phyloP scores from a whole-genome alignment of 106 monocot genomes.

The Dendrobium officinale region DNA sequence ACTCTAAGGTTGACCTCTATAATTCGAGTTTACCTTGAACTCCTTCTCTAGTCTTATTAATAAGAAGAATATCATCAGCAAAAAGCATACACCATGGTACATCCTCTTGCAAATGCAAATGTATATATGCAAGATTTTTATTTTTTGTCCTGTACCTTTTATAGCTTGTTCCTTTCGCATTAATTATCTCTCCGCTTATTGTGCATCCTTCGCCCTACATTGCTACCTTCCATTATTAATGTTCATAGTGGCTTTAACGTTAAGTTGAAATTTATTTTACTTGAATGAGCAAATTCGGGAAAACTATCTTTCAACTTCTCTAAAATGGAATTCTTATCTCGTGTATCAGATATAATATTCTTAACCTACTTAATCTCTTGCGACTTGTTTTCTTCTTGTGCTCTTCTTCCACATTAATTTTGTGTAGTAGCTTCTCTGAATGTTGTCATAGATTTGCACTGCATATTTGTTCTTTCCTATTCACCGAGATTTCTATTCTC shows the following conservation, averaged over 20 bases:
- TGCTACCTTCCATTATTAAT: not conserved
- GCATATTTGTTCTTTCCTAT: not conserved
- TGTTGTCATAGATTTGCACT: slow-evolving; percentile 1
- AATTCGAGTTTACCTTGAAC: no score
- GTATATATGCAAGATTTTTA: no score
- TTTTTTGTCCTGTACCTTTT: no score
- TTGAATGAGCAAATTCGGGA: not conserved
- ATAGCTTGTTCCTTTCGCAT: not conserved
- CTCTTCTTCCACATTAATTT: not conserved
- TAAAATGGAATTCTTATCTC: not conserved
- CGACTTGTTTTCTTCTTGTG: not conserved
- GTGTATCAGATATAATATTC: not conserved
- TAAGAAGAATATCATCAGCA: no score
- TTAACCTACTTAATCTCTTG: slow-evolving; percentile 3
- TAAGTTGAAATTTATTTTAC: not conserved
- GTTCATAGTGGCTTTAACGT: not conserved
- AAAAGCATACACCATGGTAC: no score
- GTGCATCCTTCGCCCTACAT: not conserved
- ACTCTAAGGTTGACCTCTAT: no score
- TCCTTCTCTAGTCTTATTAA: no score
- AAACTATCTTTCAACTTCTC: not conserved
- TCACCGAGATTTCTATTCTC: slow-evolving; percentile 7
- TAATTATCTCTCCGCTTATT: not conserved
- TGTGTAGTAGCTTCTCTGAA: not conserved
- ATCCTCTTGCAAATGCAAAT: no score